A percentile compares a stretch with the other conserved stretches of the same genome.
Evolutionary conservation across 176 grass and related monocot species (phyloP).

Genomic region (Juncus inflexus): DNA sequence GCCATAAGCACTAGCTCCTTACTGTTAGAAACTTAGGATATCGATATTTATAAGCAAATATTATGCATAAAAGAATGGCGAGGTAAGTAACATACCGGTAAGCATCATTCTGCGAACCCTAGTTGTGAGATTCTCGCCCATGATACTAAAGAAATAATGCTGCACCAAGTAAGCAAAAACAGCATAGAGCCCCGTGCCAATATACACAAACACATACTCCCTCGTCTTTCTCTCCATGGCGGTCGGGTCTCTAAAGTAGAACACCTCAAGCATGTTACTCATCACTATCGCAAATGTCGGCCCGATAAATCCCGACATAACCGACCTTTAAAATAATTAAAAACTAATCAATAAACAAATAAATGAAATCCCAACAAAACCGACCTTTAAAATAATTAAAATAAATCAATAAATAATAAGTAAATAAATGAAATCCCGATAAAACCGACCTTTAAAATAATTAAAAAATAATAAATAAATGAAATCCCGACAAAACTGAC

Average conservation of each 20-base stretch:
- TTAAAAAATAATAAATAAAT: too few species aligned
- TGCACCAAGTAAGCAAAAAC: slow-evolving; percentile 64
- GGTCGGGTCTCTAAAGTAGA: slow-evolving; percentile 58
- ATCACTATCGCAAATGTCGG: slow-evolving; percentile 78
- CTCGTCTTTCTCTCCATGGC: slow-evolving; percentile 82
- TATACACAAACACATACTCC: slow-evolving; percentile 74
- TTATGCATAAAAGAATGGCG: too few species aligned
- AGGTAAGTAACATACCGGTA: slow-evolving; percentile 38
- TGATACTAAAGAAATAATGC: slow-evolving; percentile 92
- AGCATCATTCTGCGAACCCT: slow-evolving; percentile 83
- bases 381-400: too few species aligned
- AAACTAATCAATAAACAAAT: too few species aligned
- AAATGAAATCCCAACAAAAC: too few species aligned
- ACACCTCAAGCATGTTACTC: slow-evolving; percentile 85
- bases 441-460: too few species aligned
- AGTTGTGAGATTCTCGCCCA: slow-evolving; percentile 75
- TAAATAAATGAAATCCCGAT: too few species aligned
- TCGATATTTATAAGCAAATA: too few species aligned
- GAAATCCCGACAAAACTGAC: too few species aligned
- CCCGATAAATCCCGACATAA: slow-evolving; percentile 50
- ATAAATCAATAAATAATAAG: too few species aligned
- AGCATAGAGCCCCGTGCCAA: slow-evolving; percentile 60
- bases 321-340: slow-evolving; percentile 21
- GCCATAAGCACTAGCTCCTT: too few species aligned
- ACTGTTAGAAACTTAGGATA: too few species aligned